These are phyloP conservation scores for Peronospora tabacina DNA, from an alignment of 352 stramenopile species.

Conservation along the genomic window DNA sequence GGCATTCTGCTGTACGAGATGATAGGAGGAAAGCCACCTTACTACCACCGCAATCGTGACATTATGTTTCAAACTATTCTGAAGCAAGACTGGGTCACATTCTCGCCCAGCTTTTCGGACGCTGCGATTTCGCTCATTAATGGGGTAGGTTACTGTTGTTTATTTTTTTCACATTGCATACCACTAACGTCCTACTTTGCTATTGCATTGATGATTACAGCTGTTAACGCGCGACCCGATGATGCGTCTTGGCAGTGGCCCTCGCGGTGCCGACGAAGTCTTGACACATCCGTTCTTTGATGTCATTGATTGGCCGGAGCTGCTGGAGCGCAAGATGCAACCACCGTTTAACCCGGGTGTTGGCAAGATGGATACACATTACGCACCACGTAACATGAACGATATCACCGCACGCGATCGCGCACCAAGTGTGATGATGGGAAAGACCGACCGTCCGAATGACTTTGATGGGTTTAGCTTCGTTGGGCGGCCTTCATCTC, in stretches of 20 bases:
- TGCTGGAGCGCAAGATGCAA: constrained; percentile 73
- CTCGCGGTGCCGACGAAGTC: constrained; percentile 83
- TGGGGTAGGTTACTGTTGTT: constrained; percentile 58
- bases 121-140: constrained; percentile 87
- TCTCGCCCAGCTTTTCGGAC: constrained; percentile 91
- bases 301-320: constrained; percentile 84
- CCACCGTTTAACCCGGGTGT: constrained; percentile 87
- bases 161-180: not conserved
- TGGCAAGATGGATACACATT: constrained; percentile 81
- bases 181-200: constrained; percentile 17
- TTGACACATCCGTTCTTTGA: constrained; percentile 90
- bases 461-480: constrained; percentile 89
- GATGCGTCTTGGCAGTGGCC: constrained; percentile 91
- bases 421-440: constrained; percentile 67
- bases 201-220: constrained; percentile 34
- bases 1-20: constrained; percentile 94
- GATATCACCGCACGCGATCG: constrained; percentile 84
- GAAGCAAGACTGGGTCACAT: constrained; percentile 91
- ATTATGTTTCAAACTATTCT: constrained; percentile 91
- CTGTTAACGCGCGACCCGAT: constrained; percentile 95
- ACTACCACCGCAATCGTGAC: constrained; percentile 87
- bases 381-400: constrained; percentile 80
- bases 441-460: constrained; percentile 49
- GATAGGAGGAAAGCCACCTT: constrained; percentile 88
- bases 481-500: constrained; percentile 73